Percentiles rank a stretch among this genome's conserved stretches.
phyloP scores from a whole-genome alignment of 2,329 filamentous ascomycete species.

The Myriosclerotinia curreyana region DNA sequence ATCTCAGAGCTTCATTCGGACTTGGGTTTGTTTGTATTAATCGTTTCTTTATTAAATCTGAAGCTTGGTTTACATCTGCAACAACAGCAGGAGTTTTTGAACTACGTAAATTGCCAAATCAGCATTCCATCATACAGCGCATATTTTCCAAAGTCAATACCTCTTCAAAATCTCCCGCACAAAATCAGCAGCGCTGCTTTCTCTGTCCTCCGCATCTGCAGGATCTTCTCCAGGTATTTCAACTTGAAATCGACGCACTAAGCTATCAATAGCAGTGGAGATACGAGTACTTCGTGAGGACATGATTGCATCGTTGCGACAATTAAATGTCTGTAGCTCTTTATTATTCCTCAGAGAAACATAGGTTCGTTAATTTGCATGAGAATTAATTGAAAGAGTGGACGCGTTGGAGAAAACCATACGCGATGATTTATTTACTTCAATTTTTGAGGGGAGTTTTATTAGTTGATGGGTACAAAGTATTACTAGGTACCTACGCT shows the following conservation, averaged over 20 bases:
- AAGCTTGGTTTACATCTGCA: conserved; percentile 76
- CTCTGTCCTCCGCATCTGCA: conserved; percentile 63
- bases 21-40: conserved; percentile 74
- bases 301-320: conserved; percentile 39
- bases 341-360: background rate
- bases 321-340: conserved; percentile 10
- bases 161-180: conserved; percentile 48
- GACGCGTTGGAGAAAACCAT: conserved; percentile 15
- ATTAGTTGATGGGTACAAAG: background rate
- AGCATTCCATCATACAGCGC: conserved; percentile 4
- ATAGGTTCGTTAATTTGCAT: conserved; percentile 10
- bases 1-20: conserved; percentile 72
- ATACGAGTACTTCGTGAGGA: conserved; percentile 56
- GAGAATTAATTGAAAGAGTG: conserved; percentile 19
- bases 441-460: conserved; percentile 2
- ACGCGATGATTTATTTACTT: conserved; percentile 22
- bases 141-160: conserved; percentile 25
- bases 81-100: conserved; percentile 38
- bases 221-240: conserved; percentile 63
- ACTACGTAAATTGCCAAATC: conserved; percentile 27
- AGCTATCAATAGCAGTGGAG: conserved; percentile 72
- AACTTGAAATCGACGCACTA: conserved; percentile 73
- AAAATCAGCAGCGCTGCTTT: conserved; percentile 57
- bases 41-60: conserved; percentile 86
- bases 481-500: background rate